Evolutionary conservation across 805 yeast genomes (phyloP), one percentile per base, ranked within the genome.

Genomic region (Sugiyamaella valdiviana): DNA sequence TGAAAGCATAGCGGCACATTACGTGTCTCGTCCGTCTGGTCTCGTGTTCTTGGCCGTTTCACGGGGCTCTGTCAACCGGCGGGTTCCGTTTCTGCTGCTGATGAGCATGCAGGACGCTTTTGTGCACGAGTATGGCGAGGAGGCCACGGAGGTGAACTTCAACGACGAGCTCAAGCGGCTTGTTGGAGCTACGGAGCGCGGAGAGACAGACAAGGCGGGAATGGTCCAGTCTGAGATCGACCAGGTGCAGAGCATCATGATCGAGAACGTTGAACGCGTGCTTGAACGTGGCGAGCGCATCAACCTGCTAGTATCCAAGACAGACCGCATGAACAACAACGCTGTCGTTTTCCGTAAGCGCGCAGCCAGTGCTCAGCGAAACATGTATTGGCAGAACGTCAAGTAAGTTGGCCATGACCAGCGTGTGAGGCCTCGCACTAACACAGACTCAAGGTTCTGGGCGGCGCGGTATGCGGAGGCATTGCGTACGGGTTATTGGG

Each of bases 201-300:
- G 53, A 53, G 32, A 22, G 42, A 22, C 53, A 54, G 57, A 54
- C 44, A 40, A 52, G 23, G 42, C 60, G 9, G 54, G 48, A 9
- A 49, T 55, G 24, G 69, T 69, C 6, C 59, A 61, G 45, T 44
- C 54, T 49, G 89, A 84, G 51, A 73, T 83, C 17, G 78, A 77
- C 47, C 81, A 81, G 59, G 85, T 84, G 20, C 70, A 82, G 54
- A 76, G 76, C 45, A 64, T 84, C 52, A 82, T 84, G 89, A 75
- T 80, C 51, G 85, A 82, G 51, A 85, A 84, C 58, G 80, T 84
- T 46, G 87, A 81, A 57, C 74, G 79, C 60, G 74, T 88, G 21
- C 68, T 87, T 56, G 80, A 79, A 55, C 75, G 96, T 45, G 95
- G 95, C 17, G 95, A 87, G 58, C 75, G 85, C 45, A 78, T 87